Conservation (phyloP, 2,329 filamentous ascomycete genomes). For the Colletotrichum viniferum region DNA sequence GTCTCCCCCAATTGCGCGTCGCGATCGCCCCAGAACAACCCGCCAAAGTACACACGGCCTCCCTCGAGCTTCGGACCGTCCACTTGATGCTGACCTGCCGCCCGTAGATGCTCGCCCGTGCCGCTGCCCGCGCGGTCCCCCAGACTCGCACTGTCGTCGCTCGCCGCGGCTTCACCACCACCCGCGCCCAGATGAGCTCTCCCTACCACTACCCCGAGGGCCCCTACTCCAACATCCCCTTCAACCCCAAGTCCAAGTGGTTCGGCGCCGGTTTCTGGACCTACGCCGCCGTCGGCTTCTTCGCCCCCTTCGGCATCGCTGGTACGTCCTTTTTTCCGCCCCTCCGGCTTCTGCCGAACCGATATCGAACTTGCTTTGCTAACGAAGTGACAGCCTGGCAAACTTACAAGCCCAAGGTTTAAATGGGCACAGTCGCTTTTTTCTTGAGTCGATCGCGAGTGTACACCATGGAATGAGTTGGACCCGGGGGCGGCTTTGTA, state of each 20-base stretch:
- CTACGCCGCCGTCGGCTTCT: conserved; percentile 65
- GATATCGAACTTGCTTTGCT: conserved; percentile 10
- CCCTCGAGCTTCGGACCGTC: background rate
- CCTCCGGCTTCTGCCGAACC: background rate
- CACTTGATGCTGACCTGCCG: conserved; percentile 45
- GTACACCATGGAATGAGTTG: conserved; percentile 24
- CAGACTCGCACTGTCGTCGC: conserved; percentile 72
- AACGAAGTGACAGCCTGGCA: conserved; percentile 50
- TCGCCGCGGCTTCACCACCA: conserved; percentile 94
- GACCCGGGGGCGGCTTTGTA: conserved; percentile 31
- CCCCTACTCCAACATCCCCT: conserved; percentile 91
- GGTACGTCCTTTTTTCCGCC: conserved; percentile 49
- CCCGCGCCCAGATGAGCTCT: conserved; percentile 82
- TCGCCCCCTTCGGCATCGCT: conserved; percentile 66
- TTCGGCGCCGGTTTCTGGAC: conserved; percentile 85
- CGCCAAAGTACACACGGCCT: conserved; percentile 5
- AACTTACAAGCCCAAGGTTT: conserved; percentile 50
- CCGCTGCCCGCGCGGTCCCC: conserved; percentile 62
- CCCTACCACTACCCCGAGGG: conserved; percentile 99
- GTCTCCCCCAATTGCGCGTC: conserved; percentile 11
- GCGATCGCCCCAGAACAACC: conserved; percentile 2
- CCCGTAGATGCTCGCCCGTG: conserved; percentile 81
- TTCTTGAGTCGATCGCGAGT: conserved; percentile 14
- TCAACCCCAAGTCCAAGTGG: conserved; percentile 90
- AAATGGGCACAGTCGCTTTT: conserved; percentile 24